phyloP scores from a whole-genome alignment of 192 early-diverging fungal species.

The Entomortierella beljakovae region DNA sequence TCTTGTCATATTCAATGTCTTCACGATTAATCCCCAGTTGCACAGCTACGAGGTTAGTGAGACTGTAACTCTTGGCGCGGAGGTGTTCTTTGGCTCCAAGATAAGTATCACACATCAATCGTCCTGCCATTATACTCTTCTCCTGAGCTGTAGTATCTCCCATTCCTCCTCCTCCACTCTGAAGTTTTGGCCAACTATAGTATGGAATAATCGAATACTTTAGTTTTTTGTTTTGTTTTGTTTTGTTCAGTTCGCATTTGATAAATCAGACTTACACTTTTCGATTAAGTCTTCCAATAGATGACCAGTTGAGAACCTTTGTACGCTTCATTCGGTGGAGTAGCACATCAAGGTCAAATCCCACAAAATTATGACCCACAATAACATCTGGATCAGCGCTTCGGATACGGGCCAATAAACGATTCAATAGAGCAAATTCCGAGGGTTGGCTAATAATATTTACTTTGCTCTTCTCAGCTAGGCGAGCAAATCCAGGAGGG shows the following conservation, averaged over 20 bases:
- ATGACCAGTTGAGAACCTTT: slow-evolving; percentile 85
- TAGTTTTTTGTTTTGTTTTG: too few relatives aligned
- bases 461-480: slow-evolving; percentile 57
- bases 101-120: slow-evolving; percentile 96
- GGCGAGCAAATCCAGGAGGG: slow-evolving; percentile 82
- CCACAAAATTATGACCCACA: slow-evolving; percentile 97
- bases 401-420: slow-evolving; percentile 79
- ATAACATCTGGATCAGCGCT: slow-evolving; percentile 91
- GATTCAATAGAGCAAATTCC: slow-evolving; percentile 86
- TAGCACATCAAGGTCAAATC: slow-evolving; percentile 93
- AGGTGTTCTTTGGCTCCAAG: slow-evolving; percentile 88
- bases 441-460: slow-evolving; percentile 70
- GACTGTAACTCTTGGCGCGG: slow-evolving; percentile 83
- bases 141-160: slow-evolving; percentile 83
- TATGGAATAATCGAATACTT: neutral
- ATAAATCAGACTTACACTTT: slow-evolving; percentile 60
- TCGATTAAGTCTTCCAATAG: slow-evolving; percentile 87
- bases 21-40: slow-evolving; percentile 84
- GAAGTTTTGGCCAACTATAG: slow-evolving; percentile 86
- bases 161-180: slow-evolving; percentile 82
- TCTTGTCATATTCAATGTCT: slow-evolving; percentile 86
- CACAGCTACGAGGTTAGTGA: slow-evolving; percentile 80
- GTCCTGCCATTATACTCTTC: slow-evolving; percentile 81
- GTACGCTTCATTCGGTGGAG: slow-evolving; percentile 93
- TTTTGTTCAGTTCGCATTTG: too few relatives aligned